Conservation (phyloP, 1,284 basidiomycete species). For the Tilletiopsis washingtonensis region DNA sequence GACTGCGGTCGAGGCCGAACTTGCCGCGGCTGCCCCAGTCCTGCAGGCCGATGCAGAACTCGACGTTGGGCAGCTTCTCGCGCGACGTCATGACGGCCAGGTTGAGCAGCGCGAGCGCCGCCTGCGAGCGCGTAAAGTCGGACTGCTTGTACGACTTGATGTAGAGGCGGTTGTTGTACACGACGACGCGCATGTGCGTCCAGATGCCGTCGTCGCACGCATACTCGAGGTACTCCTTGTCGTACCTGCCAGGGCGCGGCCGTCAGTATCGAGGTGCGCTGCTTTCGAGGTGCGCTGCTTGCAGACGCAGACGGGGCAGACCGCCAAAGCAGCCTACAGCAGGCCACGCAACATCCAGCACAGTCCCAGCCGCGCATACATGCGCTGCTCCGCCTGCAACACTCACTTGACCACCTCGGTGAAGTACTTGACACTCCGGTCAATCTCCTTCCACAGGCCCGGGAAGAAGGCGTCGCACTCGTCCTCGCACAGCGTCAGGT, state of each 20-base stretch:
- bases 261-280: no score
- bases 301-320: no score
- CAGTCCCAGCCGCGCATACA: no score
- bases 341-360: no score
- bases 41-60: slow-evolving; percentile 37
- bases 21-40: slow-evolving; percentile 42
- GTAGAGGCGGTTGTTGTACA: slow-evolving; percentile 40
- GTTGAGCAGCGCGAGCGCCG: slow-evolving; percentile 28
- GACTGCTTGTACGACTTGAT: slow-evolving; percentile 35
- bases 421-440: slow-evolving; percentile 26
- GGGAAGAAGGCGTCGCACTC: slow-evolving; percentile 43
- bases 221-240: slow-evolving; percentile 30
- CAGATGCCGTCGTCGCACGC: slow-evolving; percentile 36
- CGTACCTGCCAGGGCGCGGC: slow-evolving; percentile 2
- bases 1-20: slow-evolving; percentile 30
- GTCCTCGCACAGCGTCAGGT: slow-evolving; percentile 35
- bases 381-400: no score
- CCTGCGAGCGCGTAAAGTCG: slow-evolving; percentile 25
- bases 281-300: no score
- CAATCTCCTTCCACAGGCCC: slow-evolving; percentile 34
- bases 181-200: slow-evolving; percentile 34
- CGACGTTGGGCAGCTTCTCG: slow-evolving; percentile 41
- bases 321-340: no score
- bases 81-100: slow-evolving; percentile 24
- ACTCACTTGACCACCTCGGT: slow-evolving; percentile 14